These are phyloP conservation scores for Entamoeba invadens DNA, from an alignment of 208 protist species.

Conservation along the genomic window DNA sequence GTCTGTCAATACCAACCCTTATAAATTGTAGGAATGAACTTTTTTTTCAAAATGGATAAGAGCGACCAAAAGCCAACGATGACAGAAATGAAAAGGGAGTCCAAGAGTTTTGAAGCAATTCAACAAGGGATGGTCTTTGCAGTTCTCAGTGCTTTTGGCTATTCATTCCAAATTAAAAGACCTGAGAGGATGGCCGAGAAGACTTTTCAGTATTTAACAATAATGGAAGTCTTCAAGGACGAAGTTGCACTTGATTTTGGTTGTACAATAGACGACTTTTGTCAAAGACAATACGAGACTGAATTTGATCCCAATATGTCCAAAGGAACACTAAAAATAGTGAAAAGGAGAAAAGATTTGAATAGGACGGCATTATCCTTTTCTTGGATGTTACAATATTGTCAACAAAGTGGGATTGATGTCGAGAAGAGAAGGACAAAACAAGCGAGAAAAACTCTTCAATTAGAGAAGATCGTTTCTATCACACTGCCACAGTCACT, in stretches of 20 bases:
- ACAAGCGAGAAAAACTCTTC: neutral
- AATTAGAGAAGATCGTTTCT: neutral
- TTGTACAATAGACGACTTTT: neutral
- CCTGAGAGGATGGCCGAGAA: neutral
- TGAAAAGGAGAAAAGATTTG: neutral
- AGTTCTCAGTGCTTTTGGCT: neutral
- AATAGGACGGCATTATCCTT: neutral
- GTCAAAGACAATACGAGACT: neutral
- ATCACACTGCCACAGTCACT: neutral
- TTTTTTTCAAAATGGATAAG: no score
- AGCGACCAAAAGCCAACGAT: neutral
- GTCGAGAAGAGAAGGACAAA: neutral
- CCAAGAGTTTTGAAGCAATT: neutral
- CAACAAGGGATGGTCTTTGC: neutral
- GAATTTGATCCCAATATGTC: neutral
- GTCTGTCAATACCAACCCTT: no score
- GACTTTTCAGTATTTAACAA: neutral
- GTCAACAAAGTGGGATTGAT: neutral
- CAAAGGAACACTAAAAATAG: neutral
- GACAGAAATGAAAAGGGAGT: neutral
- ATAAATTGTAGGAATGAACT: no score
- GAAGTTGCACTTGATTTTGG: neutral
- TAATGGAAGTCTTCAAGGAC: neutral
- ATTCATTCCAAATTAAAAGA: neutral
- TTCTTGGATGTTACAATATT: neutral